These are phyloP conservation scores for Dacryopinax primogenitus DNA, from an alignment of 768 basidiomycete genomes.

Conservation along the genomic window DNA sequence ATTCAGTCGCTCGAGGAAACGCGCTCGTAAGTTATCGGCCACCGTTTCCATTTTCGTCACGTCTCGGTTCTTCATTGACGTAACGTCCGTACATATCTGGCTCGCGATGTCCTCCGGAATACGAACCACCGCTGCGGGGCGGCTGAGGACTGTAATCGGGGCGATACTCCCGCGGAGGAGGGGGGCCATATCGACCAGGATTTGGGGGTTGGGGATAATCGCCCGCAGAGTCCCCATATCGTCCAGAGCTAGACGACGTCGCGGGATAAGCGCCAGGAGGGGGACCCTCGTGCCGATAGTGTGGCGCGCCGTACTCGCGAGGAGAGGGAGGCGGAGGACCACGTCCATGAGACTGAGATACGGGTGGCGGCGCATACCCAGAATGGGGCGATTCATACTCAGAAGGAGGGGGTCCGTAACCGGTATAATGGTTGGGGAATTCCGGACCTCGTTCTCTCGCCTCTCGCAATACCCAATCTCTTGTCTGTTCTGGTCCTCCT, in stretches of 20 bases:
- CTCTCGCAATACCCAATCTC: background rate
- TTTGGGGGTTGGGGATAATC: background rate
- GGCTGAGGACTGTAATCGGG: background rate
- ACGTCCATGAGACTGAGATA: background rate
- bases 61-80: conserved; percentile 1
- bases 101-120: background rate
- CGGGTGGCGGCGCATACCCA: background rate
- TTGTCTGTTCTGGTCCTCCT: background rate
- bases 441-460: background rate
- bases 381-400: background rate
- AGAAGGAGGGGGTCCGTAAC: background rate
- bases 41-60: background rate
- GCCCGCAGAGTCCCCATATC: background rate
- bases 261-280: background rate
- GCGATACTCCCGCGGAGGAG: background rate
- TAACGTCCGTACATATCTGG: background rate
- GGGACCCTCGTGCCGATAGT: background rate
- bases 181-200: background rate
- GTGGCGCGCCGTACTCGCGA: background rate
- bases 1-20: background rate
- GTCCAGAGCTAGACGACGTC: background rate
- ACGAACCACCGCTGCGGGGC: background rate
- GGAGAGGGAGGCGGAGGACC: background rate
- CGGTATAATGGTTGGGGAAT: background rate
- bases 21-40: background rate